A percentile compares a stretch with the other conserved stretches of the same genome.
phyloP scores from a whole-genome alignment of 1,284 basidiomycete genomes.

The Kalmanozyma brasiliensis region DNA sequence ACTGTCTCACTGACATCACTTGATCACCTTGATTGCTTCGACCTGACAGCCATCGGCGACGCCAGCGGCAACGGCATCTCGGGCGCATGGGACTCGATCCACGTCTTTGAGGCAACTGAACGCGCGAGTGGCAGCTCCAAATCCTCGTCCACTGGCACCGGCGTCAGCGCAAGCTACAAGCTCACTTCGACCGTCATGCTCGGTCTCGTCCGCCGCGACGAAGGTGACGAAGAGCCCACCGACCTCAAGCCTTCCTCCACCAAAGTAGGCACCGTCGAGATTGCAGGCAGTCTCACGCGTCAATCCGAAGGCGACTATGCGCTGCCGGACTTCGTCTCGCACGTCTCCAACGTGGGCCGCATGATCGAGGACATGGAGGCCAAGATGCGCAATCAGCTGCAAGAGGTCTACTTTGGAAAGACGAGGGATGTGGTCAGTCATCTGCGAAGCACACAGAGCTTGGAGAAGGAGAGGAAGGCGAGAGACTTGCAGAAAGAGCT shows the following conservation, averaged over 20 bases:
- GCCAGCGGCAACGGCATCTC: constrained; percentile 57
- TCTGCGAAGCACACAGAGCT: constrained; percentile 84
- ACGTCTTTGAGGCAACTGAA: constrained; percentile 94
- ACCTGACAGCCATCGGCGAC: constrained; percentile 32
- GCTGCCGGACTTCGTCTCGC: constrained; percentile 71
- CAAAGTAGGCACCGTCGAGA: constrained; percentile 77
- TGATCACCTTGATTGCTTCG: neutral
- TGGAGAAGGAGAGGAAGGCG: constrained; percentile 83
- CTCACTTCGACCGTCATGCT: constrained; percentile 97
- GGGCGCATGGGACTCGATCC: constrained; percentile 96
- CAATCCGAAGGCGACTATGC: constrained; percentile 77
- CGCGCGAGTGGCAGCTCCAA: constrained; percentile 68
- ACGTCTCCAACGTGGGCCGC: constrained; percentile 89
- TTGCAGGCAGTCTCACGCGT: constrained; percentile 96
- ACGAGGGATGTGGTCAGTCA: constrained; percentile 94
- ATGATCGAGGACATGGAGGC: constrained; percentile 99
- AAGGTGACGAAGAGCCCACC: constrained; percentile 65
- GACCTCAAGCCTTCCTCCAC: constrained; percentile 42
- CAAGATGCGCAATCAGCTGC: constrained; percentile 92
- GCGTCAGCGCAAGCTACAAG: constrained; percentile 92
- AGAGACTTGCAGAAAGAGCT: constrained; percentile 91
- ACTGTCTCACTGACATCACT: neutral
- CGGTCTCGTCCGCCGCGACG: constrained; percentile 78
- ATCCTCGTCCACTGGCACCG: constrained; percentile 63
- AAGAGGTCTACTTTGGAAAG: constrained; percentile 92